A percentile compares a stretch with the other conserved stretches of the same genome.
These are phyloP conservation scores for Ustilago xerochloae DNA, from an alignment of 1,284 basidiomycete species.

Conservation along the genomic window DNA sequence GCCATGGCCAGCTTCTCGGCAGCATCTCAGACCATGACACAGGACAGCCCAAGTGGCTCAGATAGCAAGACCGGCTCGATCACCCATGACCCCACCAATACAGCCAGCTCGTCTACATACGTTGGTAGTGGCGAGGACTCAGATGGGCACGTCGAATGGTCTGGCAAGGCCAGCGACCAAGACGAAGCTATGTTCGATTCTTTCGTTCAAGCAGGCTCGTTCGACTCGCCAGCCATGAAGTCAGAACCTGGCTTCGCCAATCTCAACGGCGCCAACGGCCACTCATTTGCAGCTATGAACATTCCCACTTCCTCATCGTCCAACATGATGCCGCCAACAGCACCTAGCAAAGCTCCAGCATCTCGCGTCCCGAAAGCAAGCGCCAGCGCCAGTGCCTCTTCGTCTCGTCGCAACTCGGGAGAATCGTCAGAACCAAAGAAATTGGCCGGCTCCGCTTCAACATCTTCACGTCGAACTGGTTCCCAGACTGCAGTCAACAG, in stretches of 20 bases:
- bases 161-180: slow-evolving; percentile 37
- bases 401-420: slow-evolving; percentile 51
- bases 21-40: slow-evolving; percentile 26
- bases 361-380: slow-evolving; percentile 10
- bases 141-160: slow-evolving; percentile 33
- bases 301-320: slow-evolving; percentile 16
- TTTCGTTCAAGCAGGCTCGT: slow-evolving; percentile 57
- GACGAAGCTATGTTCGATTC: slow-evolving; percentile 64
- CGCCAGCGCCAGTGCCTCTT: slow-evolving; percentile 27
- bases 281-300: slow-evolving; percentile 35
- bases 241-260: slow-evolving; percentile 8
- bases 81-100: slow-evolving; percentile 5
- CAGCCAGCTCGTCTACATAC: slow-evolving; percentile 26
- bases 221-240: slow-evolving; percentile 40
- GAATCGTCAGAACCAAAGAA: slow-evolving; percentile 43
- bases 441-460: slow-evolving; percentile 14
- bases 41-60: slow-evolving; percentile 43
- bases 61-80: slow-evolving; percentile 44
- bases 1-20: slow-evolving; percentile 30
- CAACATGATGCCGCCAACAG: slow-evolving; percentile 40
- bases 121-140: slow-evolving; percentile 49
- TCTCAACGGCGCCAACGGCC: slow-evolving; percentile 18
- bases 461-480: slow-evolving; percentile 26
- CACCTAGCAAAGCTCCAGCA: slow-evolving; percentile 5
- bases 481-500: slow-evolving; percentile 50